A percentile compares a stretch with the other conserved stretches of the same genome.
phyloP scores from a whole-genome alignment of 768 basidiomycete genomes.

The Leucosporidium creatinivorum region DNA sequence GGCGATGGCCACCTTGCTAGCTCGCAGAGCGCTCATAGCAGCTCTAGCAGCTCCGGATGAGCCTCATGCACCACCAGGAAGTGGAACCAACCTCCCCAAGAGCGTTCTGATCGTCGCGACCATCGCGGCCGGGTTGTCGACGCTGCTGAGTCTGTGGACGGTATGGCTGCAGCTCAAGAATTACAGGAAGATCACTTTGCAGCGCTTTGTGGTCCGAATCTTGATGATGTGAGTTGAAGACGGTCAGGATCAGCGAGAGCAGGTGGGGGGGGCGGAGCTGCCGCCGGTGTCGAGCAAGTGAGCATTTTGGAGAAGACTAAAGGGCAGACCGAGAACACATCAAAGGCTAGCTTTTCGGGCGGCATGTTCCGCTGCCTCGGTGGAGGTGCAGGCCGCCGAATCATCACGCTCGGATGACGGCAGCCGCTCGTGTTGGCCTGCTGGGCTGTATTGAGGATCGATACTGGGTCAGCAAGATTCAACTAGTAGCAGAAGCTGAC shows the following conservation, averaged over 20 bases:
- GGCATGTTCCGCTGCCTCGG: neutral
- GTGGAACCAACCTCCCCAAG: slow-evolving; percentile 24
- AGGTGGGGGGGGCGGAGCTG: neutral
- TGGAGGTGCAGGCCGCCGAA: no score
- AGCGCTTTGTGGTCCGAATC: slow-evolving; percentile 84
- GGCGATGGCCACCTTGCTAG: no score
- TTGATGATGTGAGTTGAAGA: slow-evolving; percentile 72
- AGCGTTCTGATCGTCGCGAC: slow-evolving; percentile 56
- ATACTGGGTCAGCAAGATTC: no score
- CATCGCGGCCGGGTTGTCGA: slow-evolving; percentile 60
- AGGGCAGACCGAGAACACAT: neutral
- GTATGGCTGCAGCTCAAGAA: slow-evolving; percentile 77
- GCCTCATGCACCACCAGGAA: neutral
- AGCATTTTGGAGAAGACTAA: neutral
- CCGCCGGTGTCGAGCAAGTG: neutral
- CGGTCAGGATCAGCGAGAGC: neutral
- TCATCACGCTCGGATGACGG: no score
- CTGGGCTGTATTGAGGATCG: no score
- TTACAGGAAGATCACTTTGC: slow-evolving; percentile 55
- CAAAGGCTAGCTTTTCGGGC: no score
- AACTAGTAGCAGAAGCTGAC: neutral
- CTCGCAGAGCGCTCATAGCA: no score
- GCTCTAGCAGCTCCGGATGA: no score
- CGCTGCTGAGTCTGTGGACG: slow-evolving; percentile 62
- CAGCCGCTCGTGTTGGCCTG: no score